These are phyloP conservation scores for Epichloe uncinata DNA, from an alignment of 2,329 filamentous ascomycete species.

Conservation along the genomic window DNA sequence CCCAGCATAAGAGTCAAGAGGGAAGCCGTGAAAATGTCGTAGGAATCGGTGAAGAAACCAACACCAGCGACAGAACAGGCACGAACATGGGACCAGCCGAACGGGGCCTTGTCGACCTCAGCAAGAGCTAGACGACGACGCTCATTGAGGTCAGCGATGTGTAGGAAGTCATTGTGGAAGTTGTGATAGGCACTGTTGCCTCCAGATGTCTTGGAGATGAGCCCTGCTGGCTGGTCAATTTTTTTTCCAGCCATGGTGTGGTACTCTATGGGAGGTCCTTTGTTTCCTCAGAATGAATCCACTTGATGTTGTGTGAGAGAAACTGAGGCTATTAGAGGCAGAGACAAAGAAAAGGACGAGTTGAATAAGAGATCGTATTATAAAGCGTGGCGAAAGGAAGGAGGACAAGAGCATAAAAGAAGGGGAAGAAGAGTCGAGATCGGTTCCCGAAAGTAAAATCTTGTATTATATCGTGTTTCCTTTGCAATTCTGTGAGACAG, in stretches of 20 bases:
- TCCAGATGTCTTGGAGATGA: conserved; percentile 37
- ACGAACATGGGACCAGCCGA: conserved; percentile 74
- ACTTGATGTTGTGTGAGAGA: too few relatives aligned
- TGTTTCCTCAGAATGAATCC: too few relatives aligned
- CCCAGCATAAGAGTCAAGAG: conserved; percentile 64
- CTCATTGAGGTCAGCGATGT: conserved; percentile 60
- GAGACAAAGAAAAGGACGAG: too few relatives aligned
- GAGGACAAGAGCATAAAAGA: neutral
- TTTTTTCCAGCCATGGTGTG: conserved; percentile 4
- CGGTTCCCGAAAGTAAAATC: neutral
- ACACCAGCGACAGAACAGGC: conserved; percentile 68
- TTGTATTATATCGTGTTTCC: neutral
- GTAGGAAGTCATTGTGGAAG: conserved; percentile 59
- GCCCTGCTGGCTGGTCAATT: conserved; percentile 4
- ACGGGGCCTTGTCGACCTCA: conserved; percentile 69
- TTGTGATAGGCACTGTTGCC: conserved; percentile 63
- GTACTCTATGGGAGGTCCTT: neutral
- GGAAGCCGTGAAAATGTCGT: conserved; percentile 69
- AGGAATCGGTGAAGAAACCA: conserved; percentile 81
- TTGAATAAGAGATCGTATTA: neutral
- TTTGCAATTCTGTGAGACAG: neutral
- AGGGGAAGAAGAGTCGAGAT: neutral
- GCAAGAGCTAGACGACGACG: conserved; percentile 66
- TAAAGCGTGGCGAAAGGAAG: neutral
- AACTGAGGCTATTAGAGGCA: too few relatives aligned